Base-by-base conservation (phyloP, 148 eudicot species). In the Amaranthus palmeri region DNA sequence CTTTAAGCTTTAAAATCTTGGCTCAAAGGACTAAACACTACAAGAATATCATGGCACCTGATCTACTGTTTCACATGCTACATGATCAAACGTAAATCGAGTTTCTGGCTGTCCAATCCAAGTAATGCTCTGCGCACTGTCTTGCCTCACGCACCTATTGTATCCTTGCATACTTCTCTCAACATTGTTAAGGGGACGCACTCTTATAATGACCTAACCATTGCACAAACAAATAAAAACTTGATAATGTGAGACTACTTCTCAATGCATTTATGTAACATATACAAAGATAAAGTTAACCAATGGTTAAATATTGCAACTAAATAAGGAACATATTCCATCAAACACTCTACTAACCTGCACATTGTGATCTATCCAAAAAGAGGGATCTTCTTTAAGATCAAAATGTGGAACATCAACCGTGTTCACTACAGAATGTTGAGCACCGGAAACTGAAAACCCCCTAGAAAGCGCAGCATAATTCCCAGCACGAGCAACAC, bases 351-450 rank as follows among this genome's bases (percentile, higher is more conserved):
- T 7, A 55, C 73, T 49, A 73, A 93, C 98, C 84, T 96, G 99
- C 49, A 96, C 92, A 83, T 87, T 92, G 80, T 92, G 99, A 78
- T 96, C 96, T 90, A 92, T 86, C 99, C 99, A 96, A 80, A 96
- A 96, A 4, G 93, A 85, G 62, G 99, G 87, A 82, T 96, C 89
- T 74, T 96, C 99, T 73, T 88, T 92, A 54, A 96, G 92, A 70
- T 88, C 96, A 83, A 90, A 96, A 86, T 90, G 91, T 11, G 97
- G 86, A 62, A 92, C 96, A 45, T 95, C 90, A 66, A 74, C 83
- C 0, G 89, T 76, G 81, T 88, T 85, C 64, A 92, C 84, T 68
- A 77, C 78, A 62, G 70, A 66, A 2, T 74, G 61, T 4, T 69
- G 76, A 7, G 70, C 81, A 82, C 77, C 78, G 41, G 80, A 62